Conservation (phyloP, 2,329 filamentous ascomycete genomes). For the Cercospora sesami region DNA sequence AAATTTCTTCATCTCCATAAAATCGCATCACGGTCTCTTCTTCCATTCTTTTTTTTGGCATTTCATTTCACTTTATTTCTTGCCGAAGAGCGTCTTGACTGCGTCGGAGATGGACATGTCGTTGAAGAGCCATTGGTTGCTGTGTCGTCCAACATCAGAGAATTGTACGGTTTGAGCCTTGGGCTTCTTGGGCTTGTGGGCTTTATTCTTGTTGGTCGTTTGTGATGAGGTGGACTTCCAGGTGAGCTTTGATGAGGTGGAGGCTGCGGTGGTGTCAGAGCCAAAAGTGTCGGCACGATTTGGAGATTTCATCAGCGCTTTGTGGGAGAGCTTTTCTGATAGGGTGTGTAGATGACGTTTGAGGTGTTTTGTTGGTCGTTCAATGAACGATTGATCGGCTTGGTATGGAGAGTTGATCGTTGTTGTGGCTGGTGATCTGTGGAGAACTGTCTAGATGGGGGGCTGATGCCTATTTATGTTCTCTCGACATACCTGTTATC, state of each 20-base stretch:
- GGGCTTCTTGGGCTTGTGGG: constrained; percentile 19
- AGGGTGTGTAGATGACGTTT: neutral
- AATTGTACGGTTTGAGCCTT: constrained; percentile 23
- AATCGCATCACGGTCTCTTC: neutral
- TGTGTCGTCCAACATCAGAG: constrained; percentile 49
- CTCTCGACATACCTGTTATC: neutral
- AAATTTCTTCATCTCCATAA: too few relatives aligned
- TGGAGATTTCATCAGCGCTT: constrained; percentile 18
- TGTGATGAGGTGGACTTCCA: constrained; percentile 8
- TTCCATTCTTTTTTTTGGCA: too few relatives aligned
- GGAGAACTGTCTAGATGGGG: neutral
- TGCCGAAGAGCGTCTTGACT: constrained; percentile 37
- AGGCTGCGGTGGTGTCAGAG: constrained; percentile 19
- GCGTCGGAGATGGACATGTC: constrained; percentile 51
- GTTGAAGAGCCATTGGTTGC: constrained; percentile 55
- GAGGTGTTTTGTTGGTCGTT: neutral
- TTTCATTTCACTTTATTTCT: constrained; percentile 19
- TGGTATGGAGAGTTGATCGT: neutral
- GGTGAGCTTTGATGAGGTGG: constrained; percentile 12
- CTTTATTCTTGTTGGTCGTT: neutral
- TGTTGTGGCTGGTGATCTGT: constrained; percentile 3
- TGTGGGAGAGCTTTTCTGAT: neutral
- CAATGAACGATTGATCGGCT: neutral
- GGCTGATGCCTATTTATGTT: neutral
- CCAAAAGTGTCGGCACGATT: constrained; percentile 21